Base-by-base conservation (phyloP, 257 asterid species). In the Ehretia macrophylla region DNA sequence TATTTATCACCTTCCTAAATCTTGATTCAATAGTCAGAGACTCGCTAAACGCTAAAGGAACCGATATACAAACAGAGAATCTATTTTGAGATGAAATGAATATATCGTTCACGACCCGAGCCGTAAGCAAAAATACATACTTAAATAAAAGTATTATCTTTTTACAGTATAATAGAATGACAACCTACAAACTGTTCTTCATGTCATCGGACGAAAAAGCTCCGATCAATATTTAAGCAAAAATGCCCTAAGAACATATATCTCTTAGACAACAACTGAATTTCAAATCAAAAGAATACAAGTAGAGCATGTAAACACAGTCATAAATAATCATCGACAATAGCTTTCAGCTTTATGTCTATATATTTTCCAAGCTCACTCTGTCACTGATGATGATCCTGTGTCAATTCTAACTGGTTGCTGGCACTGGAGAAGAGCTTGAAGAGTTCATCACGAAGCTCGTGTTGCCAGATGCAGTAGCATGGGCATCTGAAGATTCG, bases 361-460 rank as follows among this genome's bases (percentile, higher is more conserved):
- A 62, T 64, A 63, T 60, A 44, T 65, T 76, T 51, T 63, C 61
- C 70, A 58, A 38, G 63, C 67, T 51, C 14, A 17, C 18, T 56
- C 45, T 10, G 27, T 10, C 57, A 52, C 55, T 32, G 20, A 19
- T 65, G 67, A 48, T 57, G n/a, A n/a, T n/a, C n/a, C n/a, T 51
- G 46, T 48, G 32, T 55, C 62, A 14, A 32, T 40, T 42, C 73
- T 52, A 84, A 42, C 60, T 76, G 61, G 51, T 66, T 23, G 83
- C 80, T 17, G 70, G 71, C 17, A 75, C 76, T 40, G 82, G 77
- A 71, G 65, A 70, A 11, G 83, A 74, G 51, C 81, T 82, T 8
- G 81, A 71, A 58, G 85, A 74, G 70, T 78, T 73, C 75, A 65
- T 47, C 5, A 84, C 68, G 50, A 75, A 55, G 79, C 84, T 74